These are phyloP conservation scores for Claviceps monticola DNA, from an alignment of 2,329 filamentous ascomycete species.

Conservation along the genomic window DNA sequence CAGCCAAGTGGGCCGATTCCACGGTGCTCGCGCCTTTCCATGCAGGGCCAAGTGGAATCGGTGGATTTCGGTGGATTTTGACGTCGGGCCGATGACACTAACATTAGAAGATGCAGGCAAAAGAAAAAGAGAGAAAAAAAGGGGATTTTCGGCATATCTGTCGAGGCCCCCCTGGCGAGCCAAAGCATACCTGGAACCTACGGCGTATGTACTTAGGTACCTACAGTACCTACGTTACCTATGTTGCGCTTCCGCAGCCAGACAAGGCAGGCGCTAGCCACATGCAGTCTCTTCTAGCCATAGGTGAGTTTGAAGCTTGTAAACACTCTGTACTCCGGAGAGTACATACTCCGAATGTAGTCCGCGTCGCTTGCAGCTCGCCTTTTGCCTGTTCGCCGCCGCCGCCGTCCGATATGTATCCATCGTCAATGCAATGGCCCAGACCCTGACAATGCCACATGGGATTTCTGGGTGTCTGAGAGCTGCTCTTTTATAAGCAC, in stretches of 20 bases:
- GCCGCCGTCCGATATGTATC: too few species aligned
- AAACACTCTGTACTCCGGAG: too few species aligned
- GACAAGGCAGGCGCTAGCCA: background rate
- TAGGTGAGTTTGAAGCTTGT: too few species aligned
- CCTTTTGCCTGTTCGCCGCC: too few species aligned
- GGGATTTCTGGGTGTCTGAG: too few species aligned
- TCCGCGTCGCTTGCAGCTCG: too few species aligned
- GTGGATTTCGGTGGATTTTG: background rate
- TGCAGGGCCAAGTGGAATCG: background rate
- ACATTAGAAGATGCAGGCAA: too few species aligned
- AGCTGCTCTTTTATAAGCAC: too few species aligned
- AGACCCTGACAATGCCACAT: too few species aligned
- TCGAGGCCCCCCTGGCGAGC: background rate
- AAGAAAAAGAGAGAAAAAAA: background rate
- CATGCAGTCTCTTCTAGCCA: too few species aligned
- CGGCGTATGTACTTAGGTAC: background rate
- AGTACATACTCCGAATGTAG: too few species aligned
- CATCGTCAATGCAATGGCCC: too few species aligned
- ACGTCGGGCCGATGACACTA: conserved; percentile 3
- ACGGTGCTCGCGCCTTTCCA: background rate
- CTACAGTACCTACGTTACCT: background rate
- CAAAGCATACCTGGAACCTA: background rate
- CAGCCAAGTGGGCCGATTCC: conserved; percentile 3
- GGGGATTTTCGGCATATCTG: background rate
- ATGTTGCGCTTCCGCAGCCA: background rate